A percentile compares a stretch with the other conserved stretches of the same genome.
phyloP scores from a whole-genome alignment of 495 filamentous ascomycete species.

The Niebla homalea region DNA sequence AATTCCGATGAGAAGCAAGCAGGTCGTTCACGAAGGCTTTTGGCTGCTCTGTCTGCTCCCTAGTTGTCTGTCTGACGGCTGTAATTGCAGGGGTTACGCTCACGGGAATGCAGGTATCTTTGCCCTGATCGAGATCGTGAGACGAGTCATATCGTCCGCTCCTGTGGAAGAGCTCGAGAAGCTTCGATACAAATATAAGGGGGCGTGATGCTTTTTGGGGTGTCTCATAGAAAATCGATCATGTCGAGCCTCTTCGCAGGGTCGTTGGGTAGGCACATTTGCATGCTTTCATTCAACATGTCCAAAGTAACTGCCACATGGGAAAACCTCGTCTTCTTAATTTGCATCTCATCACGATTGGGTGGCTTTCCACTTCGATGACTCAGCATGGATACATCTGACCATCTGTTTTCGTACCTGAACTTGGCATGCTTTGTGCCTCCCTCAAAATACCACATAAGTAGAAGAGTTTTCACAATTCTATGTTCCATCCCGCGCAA shows the following conservation, averaged over 20 bases:
- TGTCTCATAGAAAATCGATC: neutral
- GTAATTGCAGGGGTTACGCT: constrained; percentile 16
- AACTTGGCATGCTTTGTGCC: neutral
- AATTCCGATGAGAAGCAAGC: constrained; percentile 6
- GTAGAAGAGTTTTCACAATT: constrained; percentile 62
- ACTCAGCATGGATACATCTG: neutral
- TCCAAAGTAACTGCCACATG: constrained; percentile 55
- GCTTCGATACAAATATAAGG: constrained; percentile 39
- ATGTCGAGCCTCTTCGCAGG: neutral
- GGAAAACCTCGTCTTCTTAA: constrained; percentile 29
- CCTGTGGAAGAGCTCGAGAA: constrained; percentile 32
- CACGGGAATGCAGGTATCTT: constrained; percentile 18
- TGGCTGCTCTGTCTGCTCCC: constrained; percentile 18
- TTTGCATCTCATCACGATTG: constrained; percentile 16
- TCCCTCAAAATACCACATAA: constrained; percentile 44
- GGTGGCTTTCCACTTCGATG: constrained; percentile 23
- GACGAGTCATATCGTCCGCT: constrained; percentile 30
- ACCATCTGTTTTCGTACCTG: neutral
- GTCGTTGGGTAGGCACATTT: constrained; percentile 40
- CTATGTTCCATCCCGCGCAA: constrained; percentile 62
- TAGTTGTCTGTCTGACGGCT: constrained; percentile 18
- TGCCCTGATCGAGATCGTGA: constrained; percentile 26
- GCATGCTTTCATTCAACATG: constrained; percentile 61
- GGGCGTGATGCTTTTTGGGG: constrained; percentile 23
- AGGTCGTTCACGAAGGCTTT: constrained; percentile 13